Evolutionary conservation across 345 rosid species (phyloP).

Genomic region (Arabis alpina): DNA sequence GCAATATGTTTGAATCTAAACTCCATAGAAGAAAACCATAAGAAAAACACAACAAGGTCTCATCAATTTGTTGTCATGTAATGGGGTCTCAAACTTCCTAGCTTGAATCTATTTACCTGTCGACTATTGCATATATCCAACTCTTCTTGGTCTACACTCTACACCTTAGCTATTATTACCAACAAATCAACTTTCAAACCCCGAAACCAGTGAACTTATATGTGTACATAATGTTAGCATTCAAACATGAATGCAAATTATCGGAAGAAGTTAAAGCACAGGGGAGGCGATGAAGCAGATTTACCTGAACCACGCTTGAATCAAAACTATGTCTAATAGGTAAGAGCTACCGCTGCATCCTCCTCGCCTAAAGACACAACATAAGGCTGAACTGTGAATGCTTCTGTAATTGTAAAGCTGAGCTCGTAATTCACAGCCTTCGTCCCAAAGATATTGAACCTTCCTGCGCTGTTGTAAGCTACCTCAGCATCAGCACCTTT

Average conservation of each 20-base stretch:
- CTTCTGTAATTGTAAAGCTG: constrained; percentile 57
- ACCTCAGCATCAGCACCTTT: constrained; percentile 75
- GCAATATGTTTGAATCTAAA: background rate
- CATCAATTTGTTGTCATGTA: constrained; percentile 16
- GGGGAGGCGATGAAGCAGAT: background rate
- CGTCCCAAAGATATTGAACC: constrained; percentile 78
- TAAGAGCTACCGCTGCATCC: constrained; percentile 41
- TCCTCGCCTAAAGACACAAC: constrained; percentile 51
- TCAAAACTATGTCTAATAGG: constrained; percentile 15
- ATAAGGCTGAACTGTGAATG: constrained; percentile 51
- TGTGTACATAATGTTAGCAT: background rate
- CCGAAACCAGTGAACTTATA: background rate
- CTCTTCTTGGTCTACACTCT: constrained; percentile 3
- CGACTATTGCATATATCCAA: background rate
- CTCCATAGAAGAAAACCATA: background rate
- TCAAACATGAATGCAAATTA: background rate
- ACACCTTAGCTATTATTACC: constrained; percentile 17
- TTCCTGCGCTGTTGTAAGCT: constrained; percentile 78
- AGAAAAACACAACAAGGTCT: background rate
- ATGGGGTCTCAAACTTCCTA: constrained; percentile 10
- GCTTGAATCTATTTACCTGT: background rate
- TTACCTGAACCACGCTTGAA: constrained; percentile 44
- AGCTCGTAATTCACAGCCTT: constrained; percentile 75
- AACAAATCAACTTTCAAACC: constrained; percentile 8
- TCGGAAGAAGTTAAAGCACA: background rate